A percentile compares a stretch with the other conserved stretches of the same genome.
phyloP scores from a whole-genome alignment of 345 rosid species.

The Camelina neglecta region DNA sequence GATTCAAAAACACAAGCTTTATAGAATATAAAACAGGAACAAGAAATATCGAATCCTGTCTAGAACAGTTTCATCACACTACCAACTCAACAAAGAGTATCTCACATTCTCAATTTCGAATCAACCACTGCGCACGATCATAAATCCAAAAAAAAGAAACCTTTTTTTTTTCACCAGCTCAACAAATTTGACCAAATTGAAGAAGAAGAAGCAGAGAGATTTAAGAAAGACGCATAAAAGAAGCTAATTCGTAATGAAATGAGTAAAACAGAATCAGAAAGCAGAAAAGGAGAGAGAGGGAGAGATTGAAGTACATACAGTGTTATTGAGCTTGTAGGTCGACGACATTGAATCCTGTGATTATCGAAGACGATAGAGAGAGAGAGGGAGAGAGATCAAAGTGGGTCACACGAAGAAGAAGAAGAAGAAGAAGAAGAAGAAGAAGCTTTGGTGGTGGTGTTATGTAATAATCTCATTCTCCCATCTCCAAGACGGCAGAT shows the following conservation, averaged over 20 bases:
- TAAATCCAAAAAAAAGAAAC: constrained; percentile 13
- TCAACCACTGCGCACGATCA: background rate
- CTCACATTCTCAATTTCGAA: constrained; percentile 5
- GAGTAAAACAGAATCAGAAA: background rate
- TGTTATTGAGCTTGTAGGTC: constrained; percentile 53
- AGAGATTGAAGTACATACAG: constrained; percentile 58
- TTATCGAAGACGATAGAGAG: constrained; percentile 25
- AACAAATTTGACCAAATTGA: constrained; percentile 20
- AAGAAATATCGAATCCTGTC: background rate
- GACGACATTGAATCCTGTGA: constrained; percentile 57
- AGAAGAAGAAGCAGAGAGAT: constrained; percentile 14
- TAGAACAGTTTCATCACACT: constrained; percentile 1
- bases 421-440: constrained; percentile 37
- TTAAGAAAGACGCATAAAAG: background rate
- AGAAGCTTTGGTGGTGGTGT: no score
- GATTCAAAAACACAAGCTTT: background rate
- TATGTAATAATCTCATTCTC: no score
- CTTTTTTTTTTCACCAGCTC: background rate
- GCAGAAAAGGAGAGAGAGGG: constrained; percentile 7
- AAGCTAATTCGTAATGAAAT: constrained; percentile 12
- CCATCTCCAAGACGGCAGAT: constrained; percentile 35
- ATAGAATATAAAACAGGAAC: constrained; percentile 1
- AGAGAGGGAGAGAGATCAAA: constrained; percentile 32
- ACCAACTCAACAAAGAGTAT: background rate
- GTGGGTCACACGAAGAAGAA: constrained; percentile 32